Evolutionary conservation across 495 filamentous ascomycete genomes (phyloP).

Genomic region (Xylaria intraflava): DNA sequence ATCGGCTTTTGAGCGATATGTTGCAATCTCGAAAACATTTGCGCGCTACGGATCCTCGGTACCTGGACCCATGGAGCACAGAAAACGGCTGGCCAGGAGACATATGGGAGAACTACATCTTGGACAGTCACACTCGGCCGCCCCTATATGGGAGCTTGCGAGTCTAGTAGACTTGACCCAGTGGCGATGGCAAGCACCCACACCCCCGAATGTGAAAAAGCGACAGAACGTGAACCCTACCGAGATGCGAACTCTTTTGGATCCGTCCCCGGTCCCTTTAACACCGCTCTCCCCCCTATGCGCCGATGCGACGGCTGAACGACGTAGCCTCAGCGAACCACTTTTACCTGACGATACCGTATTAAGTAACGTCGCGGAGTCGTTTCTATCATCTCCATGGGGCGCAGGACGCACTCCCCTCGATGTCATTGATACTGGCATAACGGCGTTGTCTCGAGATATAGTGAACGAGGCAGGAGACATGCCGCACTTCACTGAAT

Average conservation of each 20-base stretch:
- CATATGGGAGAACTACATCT: slow-evolving; percentile 40
- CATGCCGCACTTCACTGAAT: slow-evolving; percentile 9
- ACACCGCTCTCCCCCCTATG: not conserved
- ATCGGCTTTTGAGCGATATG: slow-evolving; percentile 36
- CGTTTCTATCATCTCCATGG: slow-evolving; percentile 3
- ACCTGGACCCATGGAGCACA: slow-evolving; percentile 47
- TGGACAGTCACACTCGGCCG: slow-evolving; percentile 26
- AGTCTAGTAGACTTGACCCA: slow-evolving; percentile 33
- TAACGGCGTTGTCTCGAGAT: slow-evolving; percentile 4
- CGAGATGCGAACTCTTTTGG: not conserved
- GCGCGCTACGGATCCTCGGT: slow-evolving; percentile 22
- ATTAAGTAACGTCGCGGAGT: slow-evolving; percentile 1
- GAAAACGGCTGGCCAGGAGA: slow-evolving; percentile 46
- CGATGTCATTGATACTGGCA: slow-evolving; percentile 12
- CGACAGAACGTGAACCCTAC: not conserved
- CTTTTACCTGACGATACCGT: not conserved
- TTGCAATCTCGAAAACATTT: slow-evolving; percentile 17
- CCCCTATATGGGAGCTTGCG: slow-evolving; percentile 36
- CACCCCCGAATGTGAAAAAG: slow-evolving; percentile 4
- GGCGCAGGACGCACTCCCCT: slow-evolving; percentile 2
- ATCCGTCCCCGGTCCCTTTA: not conserved
- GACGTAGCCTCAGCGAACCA: not conserved
- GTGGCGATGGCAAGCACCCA: slow-evolving; percentile 47
- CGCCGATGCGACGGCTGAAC: not conserved
- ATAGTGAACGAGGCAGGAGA: not conserved